Evolutionary conservation across 1,139 yeast species (phyloP).

Genomic region (Zygosaccharomyces pseudobailii): DNA sequence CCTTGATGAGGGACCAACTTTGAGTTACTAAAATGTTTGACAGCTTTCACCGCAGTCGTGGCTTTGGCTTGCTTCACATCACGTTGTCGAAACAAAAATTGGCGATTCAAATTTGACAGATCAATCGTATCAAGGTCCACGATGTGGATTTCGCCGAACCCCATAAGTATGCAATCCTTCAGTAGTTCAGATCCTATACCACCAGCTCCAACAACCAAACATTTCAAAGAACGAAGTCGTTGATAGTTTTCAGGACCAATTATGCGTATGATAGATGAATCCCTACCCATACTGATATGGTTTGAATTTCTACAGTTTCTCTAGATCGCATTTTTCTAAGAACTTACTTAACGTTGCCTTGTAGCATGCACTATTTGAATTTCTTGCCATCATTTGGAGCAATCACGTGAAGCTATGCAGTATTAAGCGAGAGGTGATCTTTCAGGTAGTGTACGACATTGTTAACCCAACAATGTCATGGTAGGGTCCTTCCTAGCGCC

Average conservation of each 20-base stretch:
- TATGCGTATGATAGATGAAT: slow-evolving; percentile 17
- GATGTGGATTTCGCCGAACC: slow-evolving; percentile 84
- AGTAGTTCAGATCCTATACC: slow-evolving; percentile 98
- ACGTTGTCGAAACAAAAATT: slow-evolving; percentile 78
- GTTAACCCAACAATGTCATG: too few relatives aligned
- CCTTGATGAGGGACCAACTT: slow-evolving; percentile 78
- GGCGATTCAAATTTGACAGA: slow-evolving; percentile 84
- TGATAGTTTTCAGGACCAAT: slow-evolving; percentile 26
- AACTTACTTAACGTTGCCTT: too few relatives aligned
- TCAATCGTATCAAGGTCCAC: slow-evolving; percentile 95
- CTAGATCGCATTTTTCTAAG: too few relatives aligned
- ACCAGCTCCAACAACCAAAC: slow-evolving; percentile 94
- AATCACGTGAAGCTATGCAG: too few relatives aligned
- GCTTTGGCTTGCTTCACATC: slow-evolving; percentile 88
- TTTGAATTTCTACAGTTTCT: background rate
- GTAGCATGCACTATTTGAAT: too few relatives aligned
- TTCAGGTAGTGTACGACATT: too few relatives aligned
- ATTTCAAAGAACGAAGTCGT: slow-evolving; percentile 45
- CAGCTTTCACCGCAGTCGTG: slow-evolving; percentile 76
- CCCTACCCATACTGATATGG: slow-evolving; percentile 13
- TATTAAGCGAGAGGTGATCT: too few relatives aligned
- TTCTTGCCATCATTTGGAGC: too few relatives aligned
- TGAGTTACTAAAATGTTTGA: slow-evolving; percentile 66
- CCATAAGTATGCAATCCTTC: slow-evolving; percentile 77
- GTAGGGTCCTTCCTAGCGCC: too few relatives aligned